phyloP scores from a whole-genome alignment of 2,329 filamentous ascomycete species.

The Fusarium sp. region DNA sequence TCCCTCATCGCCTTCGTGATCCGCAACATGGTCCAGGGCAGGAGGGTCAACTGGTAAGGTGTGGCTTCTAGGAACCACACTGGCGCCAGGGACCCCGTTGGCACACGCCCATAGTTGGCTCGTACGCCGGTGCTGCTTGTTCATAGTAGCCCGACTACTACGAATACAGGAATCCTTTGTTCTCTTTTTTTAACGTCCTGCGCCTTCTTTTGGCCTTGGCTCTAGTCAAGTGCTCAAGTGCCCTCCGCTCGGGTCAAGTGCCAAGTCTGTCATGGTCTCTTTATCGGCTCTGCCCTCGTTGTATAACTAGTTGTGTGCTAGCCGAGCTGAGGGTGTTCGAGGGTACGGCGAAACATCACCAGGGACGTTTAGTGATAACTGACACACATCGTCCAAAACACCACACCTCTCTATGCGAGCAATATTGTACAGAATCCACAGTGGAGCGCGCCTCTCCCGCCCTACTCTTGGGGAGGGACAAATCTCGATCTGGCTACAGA shows the following conservation, averaged over 20 bases:
- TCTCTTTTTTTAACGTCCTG: conserved; percentile 12
- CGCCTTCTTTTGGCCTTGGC: conserved; percentile 8
- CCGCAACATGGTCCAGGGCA: conserved; percentile 23
- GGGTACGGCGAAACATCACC: conserved; percentile 33
- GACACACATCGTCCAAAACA: conserved; percentile 37
- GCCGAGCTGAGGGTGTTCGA: conserved; percentile 33
- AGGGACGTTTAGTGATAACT: conserved; percentile 35
- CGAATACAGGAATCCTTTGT: conserved; percentile 19
- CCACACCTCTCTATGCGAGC: conserved; percentile 37
- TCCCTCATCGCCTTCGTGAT: conserved; percentile 28
- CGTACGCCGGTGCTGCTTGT: conserved; percentile 13
- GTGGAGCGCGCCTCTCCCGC: conserved; percentile 44
- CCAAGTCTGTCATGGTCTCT: conserved; percentile 15
- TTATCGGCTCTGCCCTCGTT: conserved; percentile 6
- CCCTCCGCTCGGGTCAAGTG: conserved; percentile 12
- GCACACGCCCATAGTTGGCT: conserved; percentile 11
- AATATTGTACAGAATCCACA: conserved; percentile 37
- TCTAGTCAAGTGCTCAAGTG: conserved; percentile 15
- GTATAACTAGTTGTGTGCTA: conserved; percentile 35
- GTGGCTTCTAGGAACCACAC: conserved; percentile 22
- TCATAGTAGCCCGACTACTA: conserved; percentile 6
- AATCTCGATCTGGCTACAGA: conserved; percentile 41
- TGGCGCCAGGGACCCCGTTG: conserved; percentile 16
- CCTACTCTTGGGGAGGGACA: conserved; percentile 33
- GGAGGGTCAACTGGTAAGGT: conserved; percentile 16